A percentile compares a stretch with the other conserved stretches of the same genome.
Evolutionary conservation across 257 asterid genomes (phyloP).

Genomic region (Fraxinus cuspidata): DNA sequence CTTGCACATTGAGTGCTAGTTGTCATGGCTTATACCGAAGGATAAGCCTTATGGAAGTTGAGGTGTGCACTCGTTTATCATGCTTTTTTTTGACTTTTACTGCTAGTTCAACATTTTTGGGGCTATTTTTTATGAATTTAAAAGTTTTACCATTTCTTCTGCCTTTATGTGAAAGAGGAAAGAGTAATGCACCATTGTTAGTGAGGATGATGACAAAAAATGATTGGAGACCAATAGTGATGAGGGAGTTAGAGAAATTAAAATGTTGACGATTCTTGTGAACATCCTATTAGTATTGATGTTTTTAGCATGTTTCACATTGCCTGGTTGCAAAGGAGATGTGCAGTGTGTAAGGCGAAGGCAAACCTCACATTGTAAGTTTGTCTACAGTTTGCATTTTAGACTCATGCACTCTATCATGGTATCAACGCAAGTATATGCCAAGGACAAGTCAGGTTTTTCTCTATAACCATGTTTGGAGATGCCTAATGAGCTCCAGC

Average conservation of each 20-base stretch:
- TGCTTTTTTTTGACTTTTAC: neutral
- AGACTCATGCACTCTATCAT: neutral
- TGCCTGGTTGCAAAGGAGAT: neutral
- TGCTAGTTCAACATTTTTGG: neutral
- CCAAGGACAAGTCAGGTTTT: neutral
- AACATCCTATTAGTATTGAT: neutral
- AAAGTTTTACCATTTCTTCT: too few relatives aligned
- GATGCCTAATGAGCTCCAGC: neutral
- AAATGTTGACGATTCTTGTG: neutral
- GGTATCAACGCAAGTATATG: neutral
- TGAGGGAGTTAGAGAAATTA: neutral
- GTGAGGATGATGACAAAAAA: neutral
- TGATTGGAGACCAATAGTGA: too few relatives aligned
- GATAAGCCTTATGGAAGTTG: too few relatives aligned
- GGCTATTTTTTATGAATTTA: neutral
- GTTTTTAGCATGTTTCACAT: neutral
- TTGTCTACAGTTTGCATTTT: neutral
- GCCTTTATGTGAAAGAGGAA: too few relatives aligned
- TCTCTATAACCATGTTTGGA: neutral
- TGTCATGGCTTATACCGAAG: too few relatives aligned
- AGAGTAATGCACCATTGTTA: neutral
- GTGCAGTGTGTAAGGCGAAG: neutral
- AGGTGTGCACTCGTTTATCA: neutral
- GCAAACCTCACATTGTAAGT: neutral
- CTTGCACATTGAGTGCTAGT: too few relatives aligned